Evolutionary conservation across 441 rosid genomes (phyloP).

Genomic region (Viola pubescens): DNA sequence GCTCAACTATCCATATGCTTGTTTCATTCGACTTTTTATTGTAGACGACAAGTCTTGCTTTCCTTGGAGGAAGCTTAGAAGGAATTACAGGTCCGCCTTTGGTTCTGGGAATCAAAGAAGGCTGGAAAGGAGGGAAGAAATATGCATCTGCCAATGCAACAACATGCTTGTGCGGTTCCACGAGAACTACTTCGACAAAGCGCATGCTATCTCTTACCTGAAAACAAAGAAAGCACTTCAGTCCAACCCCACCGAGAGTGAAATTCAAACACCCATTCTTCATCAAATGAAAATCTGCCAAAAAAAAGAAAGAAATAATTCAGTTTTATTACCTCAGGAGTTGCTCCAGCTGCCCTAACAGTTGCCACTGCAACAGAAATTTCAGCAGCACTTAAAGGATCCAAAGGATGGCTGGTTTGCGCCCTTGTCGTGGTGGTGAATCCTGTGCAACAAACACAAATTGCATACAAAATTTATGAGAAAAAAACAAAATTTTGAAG

Average conservation of each 20-base stretch:
- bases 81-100: conserved; percentile 78
- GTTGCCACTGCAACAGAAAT: conserved; percentile 83
- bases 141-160: conserved; percentile 88
- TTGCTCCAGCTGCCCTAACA: conserved; percentile 79
- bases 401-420: conserved; percentile 77
- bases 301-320: not conserved
- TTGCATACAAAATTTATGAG: too few relatives aligned
- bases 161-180: conserved; percentile 71
- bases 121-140: conserved; percentile 91
- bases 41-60: conserved; percentile 74
- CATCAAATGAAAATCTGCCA: conserved; percentile 4
- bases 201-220: conserved; percentile 93
- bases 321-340: conserved; percentile 51
- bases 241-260: not conserved
- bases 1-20: conserved; percentile 67
- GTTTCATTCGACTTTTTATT: conserved; percentile 74
- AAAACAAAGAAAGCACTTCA: conserved; percentile 5
- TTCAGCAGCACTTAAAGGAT: conserved; percentile 74
- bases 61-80: conserved; percentile 69
- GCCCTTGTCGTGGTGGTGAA: conserved; percentile 51
- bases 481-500: not conserved
- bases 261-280: not conserved
- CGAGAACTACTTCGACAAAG: conserved; percentile 64
- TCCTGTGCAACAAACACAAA: conserved; percentile 11
- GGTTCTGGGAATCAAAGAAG: conserved; percentile 63